Evolutionary conservation across 352 stramenopile species (phyloP).

Genomic region (Globisporangium rhizosaccharum): DNA sequence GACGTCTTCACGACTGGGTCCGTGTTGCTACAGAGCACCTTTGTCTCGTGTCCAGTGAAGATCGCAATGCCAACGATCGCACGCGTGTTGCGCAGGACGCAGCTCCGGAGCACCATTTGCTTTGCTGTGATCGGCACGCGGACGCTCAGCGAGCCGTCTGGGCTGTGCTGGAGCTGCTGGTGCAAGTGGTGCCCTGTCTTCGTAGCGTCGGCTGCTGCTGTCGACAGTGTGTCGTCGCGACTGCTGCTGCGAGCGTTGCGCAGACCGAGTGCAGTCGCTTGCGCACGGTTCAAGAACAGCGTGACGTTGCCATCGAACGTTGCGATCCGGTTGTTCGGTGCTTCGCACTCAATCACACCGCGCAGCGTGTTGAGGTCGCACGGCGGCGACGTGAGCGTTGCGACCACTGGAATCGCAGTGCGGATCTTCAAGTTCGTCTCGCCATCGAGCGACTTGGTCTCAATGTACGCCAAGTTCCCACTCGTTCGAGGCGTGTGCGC

Average conservation of each 20-base stretch:
- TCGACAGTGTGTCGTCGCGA: not conserved
- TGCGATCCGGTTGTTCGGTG: slow-evolving; percentile 82
- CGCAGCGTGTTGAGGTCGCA: slow-evolving; percentile 38
- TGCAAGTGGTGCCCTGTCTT: slow-evolving; percentile 8
- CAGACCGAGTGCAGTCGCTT: slow-evolving; percentile 37
- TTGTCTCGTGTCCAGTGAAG: slow-evolving; percentile 86
- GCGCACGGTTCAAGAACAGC: slow-evolving; percentile 23
- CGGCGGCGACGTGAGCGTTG: slow-evolving; percentile 21
- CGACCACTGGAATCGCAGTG: slow-evolving; percentile 54
- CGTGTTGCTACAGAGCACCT: slow-evolving; percentile 81
- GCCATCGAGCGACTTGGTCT: slow-evolving; percentile 82
- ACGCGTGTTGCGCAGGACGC: slow-evolving; percentile 83
- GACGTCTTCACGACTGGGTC: slow-evolving; percentile 74
- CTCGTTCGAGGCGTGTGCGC: slow-evolving; percentile 1
- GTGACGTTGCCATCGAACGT: slow-evolving; percentile 78
- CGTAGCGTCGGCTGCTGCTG: not conserved
- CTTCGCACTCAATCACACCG: slow-evolving; percentile 63
- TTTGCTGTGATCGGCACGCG: slow-evolving; percentile 69
- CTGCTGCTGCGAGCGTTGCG: not conserved
- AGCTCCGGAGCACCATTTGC: slow-evolving; percentile 89
- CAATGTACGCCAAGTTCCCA: slow-evolving; percentile 67
- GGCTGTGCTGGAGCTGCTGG: slow-evolving; percentile 22
- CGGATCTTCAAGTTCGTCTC: slow-evolving; percentile 86
- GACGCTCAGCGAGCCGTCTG: slow-evolving; percentile 31
- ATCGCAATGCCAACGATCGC: slow-evolving; percentile 82